A percentile compares a stretch with the other conserved stretches of the same genome.
Conservation (phyloP, 257 asterid species). For the Nicotiana noctiflora region DNA sequence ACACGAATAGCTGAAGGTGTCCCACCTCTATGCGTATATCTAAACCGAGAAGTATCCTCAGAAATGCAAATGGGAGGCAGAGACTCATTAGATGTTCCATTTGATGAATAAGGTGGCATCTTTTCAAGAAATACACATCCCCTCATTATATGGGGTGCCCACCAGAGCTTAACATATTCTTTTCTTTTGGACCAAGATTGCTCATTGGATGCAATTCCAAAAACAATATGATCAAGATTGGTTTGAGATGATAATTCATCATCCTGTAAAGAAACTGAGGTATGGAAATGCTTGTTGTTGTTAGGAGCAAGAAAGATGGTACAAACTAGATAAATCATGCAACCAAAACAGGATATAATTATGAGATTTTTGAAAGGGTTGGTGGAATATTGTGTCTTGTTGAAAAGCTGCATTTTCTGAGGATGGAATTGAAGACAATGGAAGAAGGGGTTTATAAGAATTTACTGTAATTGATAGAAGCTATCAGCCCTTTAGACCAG, state of each 20-base stretch:
- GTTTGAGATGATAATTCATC: conserved; percentile 26
- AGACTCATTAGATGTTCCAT: background rate
- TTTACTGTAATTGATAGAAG: background rate
- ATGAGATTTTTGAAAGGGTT: conserved; percentile 25
- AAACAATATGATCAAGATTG: conserved; percentile 55
- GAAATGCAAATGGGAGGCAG: conserved; percentile 65
- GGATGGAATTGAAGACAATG: background rate
- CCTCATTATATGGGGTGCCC: conserved; percentile 57
- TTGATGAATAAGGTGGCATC: conserved; percentile 20
- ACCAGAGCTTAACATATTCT: conserved; percentile 58
- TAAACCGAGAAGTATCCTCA: conserved; percentile 51
- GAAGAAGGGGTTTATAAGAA: background rate
- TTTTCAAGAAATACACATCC: conserved; percentile 75
- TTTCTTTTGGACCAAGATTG: conserved; percentile 48
- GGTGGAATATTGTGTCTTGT: conserved; percentile 18
- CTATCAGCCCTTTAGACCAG: background rate
- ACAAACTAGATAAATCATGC: conserved; percentile 24
- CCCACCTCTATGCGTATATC: conserved; percentile 51
- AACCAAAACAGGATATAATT: conserved; percentile 20
- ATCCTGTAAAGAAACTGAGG: conserved; percentile 20
- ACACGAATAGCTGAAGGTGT: conserved; percentile 71
- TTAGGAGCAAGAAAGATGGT: conserved; percentile 24
- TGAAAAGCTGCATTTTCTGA: conserved; percentile 31
- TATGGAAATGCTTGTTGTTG: conserved; percentile 7
- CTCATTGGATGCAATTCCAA: conserved; percentile 64